These are phyloP conservation scores for Noccaea bulbosa DNA, from an alignment of 345 rosid species.

Conservation along the genomic window DNA sequence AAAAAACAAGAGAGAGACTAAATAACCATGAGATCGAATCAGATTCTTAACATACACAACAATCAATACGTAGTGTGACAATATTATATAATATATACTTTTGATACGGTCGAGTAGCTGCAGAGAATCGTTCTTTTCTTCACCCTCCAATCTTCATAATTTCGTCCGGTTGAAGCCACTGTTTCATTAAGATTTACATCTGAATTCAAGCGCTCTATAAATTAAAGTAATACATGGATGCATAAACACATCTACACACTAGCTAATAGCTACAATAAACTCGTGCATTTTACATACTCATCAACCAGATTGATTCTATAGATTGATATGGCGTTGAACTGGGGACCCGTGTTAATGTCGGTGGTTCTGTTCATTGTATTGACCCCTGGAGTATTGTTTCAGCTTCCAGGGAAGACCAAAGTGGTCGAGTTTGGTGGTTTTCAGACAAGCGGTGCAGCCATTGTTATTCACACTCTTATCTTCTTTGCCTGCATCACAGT, in stretches of 20 bases:
- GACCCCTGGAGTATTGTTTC: slow-evolving; percentile 69
- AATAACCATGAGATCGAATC: slow-evolving; percentile 27
- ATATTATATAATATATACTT: slow-evolving; percentile 22
- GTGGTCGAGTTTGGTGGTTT: slow-evolving; percentile 54
- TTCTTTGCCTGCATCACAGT: slow-evolving; percentile 50
- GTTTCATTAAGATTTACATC: slow-evolving; percentile 11
- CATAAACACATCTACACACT: neutral
- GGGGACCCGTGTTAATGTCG: slow-evolving; percentile 73
- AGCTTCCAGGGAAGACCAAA: slow-evolving; percentile 60
- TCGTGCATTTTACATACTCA: neutral
- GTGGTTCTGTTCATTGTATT: slow-evolving; percentile 60
- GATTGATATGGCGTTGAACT: slow-evolving; percentile 51
- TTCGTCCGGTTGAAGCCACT: slow-evolving; percentile 31
- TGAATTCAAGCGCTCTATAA: slow-evolving; percentile 24
- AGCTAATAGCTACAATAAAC: neutral
- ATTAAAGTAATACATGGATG: neutral
- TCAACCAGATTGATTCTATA: neutral
- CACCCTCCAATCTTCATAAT: slow-evolving; percentile 27
- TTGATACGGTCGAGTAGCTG: slow-evolving; percentile 27
- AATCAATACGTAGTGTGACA: slow-evolving; percentile 34
- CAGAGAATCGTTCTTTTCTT: slow-evolving; percentile 39
- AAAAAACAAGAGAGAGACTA: neutral
- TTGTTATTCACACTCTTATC: slow-evolving; percentile 51
- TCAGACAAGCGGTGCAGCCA: slow-evolving; percentile 58
- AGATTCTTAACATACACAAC: slow-evolving; percentile 36